A percentile compares a stretch with the other conserved stretches of the same genome.
Conservation (phyloP, 345 rosid species). For the Fremontodendron californicum region DNA sequence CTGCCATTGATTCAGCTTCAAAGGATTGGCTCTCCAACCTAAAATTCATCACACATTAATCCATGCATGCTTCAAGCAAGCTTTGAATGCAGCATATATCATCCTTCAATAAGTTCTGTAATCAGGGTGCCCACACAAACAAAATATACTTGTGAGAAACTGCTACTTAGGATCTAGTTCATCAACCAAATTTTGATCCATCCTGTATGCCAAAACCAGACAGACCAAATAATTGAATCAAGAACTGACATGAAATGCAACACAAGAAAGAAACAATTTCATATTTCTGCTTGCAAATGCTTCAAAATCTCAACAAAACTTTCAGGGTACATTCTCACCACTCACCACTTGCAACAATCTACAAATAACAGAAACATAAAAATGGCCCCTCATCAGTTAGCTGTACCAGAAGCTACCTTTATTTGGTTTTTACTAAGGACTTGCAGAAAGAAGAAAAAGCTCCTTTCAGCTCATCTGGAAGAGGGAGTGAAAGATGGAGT, state of each 20-base stretch:
- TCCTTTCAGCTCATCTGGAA: conserved; percentile 61
- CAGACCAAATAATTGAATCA: neutral
- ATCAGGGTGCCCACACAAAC: no score
- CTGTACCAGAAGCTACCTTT: conserved; percentile 24
- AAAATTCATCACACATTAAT: no score
- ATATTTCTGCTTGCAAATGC: neutral
- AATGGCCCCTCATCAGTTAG: neutral
- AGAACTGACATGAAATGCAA: neutral
- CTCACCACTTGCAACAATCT: neutral
- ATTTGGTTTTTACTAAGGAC: conserved; percentile 46
- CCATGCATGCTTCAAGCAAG: no score
- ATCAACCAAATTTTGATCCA: neutral
- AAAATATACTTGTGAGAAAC: no score
- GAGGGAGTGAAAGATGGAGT: conserved; percentile 50
- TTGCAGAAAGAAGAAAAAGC: conserved; percentile 70
- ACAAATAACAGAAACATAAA: neutral
- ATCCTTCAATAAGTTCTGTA: no score
- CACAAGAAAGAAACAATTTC: neutral
- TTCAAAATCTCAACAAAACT: neutral
- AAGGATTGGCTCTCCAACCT: no score
- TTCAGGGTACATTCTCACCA: neutral
- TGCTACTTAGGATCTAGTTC: no score
- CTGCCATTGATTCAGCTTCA: conserved; percentile 73
- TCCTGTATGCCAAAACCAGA: no score
- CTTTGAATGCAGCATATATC: no score